These are phyloP conservation scores for Endocalyx cinctus DNA, from an alignment of 2,329 filamentous ascomycete genomes.

Conservation along the genomic window DNA sequence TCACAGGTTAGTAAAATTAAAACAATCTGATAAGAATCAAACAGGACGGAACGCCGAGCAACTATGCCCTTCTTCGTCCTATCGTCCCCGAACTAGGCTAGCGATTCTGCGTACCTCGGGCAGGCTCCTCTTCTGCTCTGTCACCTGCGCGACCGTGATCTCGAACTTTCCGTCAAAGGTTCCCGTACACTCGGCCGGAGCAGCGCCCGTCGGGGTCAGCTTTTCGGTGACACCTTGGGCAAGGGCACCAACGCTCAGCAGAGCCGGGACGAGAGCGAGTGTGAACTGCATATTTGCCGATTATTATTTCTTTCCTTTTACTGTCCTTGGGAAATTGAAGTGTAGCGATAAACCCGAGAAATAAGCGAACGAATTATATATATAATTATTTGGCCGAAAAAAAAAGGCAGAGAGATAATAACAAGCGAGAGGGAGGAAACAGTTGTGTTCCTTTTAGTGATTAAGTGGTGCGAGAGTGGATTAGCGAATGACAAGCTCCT, in stretches of 20 bases:
- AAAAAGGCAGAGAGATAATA: too few species aligned
- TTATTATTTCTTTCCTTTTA: constrained; percentile 4
- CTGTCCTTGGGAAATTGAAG: too few species aligned
- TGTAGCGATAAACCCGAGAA: too few species aligned
- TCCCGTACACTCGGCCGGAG: constrained; percentile 44
- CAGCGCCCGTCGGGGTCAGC: constrained; percentile 39
- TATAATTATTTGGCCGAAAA: background rate
- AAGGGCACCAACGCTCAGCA: constrained; percentile 35
- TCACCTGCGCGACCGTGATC: constrained; percentile 41
- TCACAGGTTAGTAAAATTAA: constrained; percentile 3
- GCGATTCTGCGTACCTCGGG: constrained; percentile 19
- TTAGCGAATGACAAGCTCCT: background rate
- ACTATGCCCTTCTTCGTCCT: too few species aligned
- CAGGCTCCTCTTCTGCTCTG: constrained; percentile 34
- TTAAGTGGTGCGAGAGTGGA: too few species aligned
- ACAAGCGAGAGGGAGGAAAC: too few species aligned
- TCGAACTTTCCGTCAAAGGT: constrained; percentile 46
- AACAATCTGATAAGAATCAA: too few species aligned
- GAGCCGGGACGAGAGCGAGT: constrained; percentile 21
- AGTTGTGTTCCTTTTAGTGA: too few species aligned
- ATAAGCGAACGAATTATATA: background rate
- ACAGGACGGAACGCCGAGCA: too few species aligned
- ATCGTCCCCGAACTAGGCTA: too few species aligned
- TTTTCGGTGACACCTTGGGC: constrained; percentile 36
- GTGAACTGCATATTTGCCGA: constrained; percentile 24